Percentiles rank a stretch among this genome's conserved stretches.
Conservation (phyloP, 73 alveolate genomes). For the Urostyla sp. region DNA sequence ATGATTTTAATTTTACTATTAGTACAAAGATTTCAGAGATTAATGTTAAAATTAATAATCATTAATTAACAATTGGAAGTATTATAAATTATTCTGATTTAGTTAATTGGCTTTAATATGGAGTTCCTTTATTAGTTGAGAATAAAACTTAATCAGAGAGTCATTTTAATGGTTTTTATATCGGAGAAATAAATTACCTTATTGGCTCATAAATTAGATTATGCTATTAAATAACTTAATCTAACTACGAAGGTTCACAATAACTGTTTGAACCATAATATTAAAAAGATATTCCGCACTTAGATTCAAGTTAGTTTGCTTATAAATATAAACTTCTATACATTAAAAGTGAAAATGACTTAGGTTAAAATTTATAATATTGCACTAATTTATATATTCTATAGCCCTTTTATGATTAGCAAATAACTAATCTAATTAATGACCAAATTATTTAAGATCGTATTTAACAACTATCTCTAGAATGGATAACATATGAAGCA, state of each 20-base stretch:
- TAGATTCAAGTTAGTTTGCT: background rate
- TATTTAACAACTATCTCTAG: constrained; percentile 24
- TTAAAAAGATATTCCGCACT: too few relatives aligned
- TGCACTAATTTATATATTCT: too few relatives aligned
- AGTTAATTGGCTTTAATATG: constrained; percentile 17
- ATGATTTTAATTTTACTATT: constrained; percentile 28
- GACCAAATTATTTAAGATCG: constrained; percentile 59
- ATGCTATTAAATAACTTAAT: constrained; percentile 54
- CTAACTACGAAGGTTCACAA: background rate
- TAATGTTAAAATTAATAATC: background rate
- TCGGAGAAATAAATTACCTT: constrained; percentile 57
- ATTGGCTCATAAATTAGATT: constrained; percentile 35
- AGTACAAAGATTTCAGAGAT: constrained; percentile 2
- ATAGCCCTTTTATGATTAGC: too few relatives aligned
- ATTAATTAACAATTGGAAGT: background rate
- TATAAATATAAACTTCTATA: constrained; percentile 4
- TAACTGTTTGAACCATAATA: background rate
- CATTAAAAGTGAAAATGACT: constrained; percentile 3
- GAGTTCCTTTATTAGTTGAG: constrained; percentile 7
- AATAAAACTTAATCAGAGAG: background rate
- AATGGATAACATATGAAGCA: constrained; percentile 59
- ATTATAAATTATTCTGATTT: constrained; percentile 14
- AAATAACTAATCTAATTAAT: too few relatives aligned
- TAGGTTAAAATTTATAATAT: constrained; percentile 1
- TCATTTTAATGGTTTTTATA: constrained; percentile 38